Base-by-base conservation (phyloP, 1,139 yeast genomes). In the Torulaspora pretoriensis region DNA sequence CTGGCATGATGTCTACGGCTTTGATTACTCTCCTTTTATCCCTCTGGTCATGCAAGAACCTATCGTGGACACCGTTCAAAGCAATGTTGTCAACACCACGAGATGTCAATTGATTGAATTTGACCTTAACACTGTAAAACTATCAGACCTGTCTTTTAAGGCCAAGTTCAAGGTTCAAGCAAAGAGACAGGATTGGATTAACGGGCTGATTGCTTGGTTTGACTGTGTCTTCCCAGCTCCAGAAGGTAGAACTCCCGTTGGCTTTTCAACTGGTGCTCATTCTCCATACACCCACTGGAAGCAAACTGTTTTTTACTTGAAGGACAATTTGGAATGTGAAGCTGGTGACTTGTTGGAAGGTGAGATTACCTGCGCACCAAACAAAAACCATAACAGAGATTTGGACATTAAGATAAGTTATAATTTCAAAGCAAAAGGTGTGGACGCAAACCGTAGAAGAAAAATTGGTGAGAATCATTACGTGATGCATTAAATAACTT, bases 1-100 rank as follows among this genome's bases (percentile, higher is more conserved):
- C 70, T 92, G 99, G 99, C 89, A 86, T 66, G 90, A 90, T 61
- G 97, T 92, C 28, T 92, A 92, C 60, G 98, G 99, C 7, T 92
- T 92, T 63, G 97, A 94, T 67, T 92, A 87, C 70, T 73, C 94
- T 40, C 83, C 83, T 29, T 78, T 80, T 59, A 70, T 75, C 53
- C 78, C 82, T 43, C 69, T 83, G 47, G 95, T 96, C 43, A 83
- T 88, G 83, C 78, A 81, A 45, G 98, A 94, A 67, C 98, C 98
- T 25, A 75, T 92, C 57, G 97, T 92, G 40, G 98, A 92, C 64
- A 84, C 84, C 19, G 97, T 94, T 48, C 90, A 92, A 54, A 78
- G 84, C 65, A 74, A 75, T 51, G 71, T 89, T n/a, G 84, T 90
- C 47, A 75, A 77, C 30, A 87, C 97, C 36, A 76, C 83, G 29